Evolutionary conservation across 164 flowering plant species (phyloP), one percentile per base, ranked within the genome.

Genomic region (Protea cynaroides): DNA sequence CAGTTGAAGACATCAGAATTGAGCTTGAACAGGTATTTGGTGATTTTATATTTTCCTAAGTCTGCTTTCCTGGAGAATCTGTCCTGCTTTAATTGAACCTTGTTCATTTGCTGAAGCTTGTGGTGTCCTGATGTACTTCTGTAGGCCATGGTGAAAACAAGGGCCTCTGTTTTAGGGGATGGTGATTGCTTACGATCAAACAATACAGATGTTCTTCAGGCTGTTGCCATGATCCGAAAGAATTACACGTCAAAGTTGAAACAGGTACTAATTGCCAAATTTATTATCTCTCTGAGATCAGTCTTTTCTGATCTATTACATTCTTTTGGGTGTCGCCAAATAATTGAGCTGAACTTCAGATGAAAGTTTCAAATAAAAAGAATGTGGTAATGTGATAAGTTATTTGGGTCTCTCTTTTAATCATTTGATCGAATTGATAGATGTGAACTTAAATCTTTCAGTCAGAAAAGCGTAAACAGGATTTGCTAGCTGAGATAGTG

Each of bases 391-490:
- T 21, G 23, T 53, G 49, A 8, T 53, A 36, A n/a, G 34, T 34
- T 19, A 0, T 65, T 43, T 44, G 58, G 40, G 38, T 17, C 25
- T 44, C 22, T 65, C 25, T 56, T 10, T 49, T 6, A n/a, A 15
- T 18, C 1, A 50, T 52, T 11, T 49, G 14, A 58, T 65, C 17
- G 10, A 51, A 25, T 24, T 59, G 62, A 43, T 59, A 12, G 52
- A 44, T 59, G 50, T 21, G 15, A 60, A 34, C 50, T 60, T 13
- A 11, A 22, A 54, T 61, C 13, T 59, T 53, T 40, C 77, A 87
- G 96, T 83, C 87, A 54, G 96, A 82, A 74, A 85, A 83, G 85
- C 87, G 87, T 46, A 88, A 81, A 70, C 83, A 85, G 62, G 89
- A 88, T 63, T 77, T 85, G 12, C 68, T 83, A 38, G 84, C 84